Conservation (phyloP, 202 grass and related monocot genomes). For the Eragrostis tef region DNA sequence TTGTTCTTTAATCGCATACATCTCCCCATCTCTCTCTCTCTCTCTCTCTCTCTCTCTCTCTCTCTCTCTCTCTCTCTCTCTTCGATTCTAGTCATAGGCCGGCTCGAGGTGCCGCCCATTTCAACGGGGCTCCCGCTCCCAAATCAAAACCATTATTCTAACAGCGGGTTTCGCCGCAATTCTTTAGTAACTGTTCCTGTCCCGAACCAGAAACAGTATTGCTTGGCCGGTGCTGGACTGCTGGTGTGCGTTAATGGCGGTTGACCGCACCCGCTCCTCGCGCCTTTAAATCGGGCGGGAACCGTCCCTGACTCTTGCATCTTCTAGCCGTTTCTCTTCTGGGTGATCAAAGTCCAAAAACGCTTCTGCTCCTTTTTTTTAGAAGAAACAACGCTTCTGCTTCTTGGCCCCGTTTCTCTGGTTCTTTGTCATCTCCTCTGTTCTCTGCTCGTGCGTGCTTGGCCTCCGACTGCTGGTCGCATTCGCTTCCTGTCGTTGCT, state of each 20-base stretch:
- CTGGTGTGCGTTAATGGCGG: constrained; percentile 53
- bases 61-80: background rate
- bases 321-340: background rate
- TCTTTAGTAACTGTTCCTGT: constrained; percentile 3
- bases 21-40: background rate
- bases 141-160: constrained; percentile 38
- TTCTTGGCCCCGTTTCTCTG: background rate
- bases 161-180: background rate
- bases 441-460: background rate
- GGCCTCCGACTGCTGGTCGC: background rate
- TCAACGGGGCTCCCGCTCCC: constrained; percentile 33
- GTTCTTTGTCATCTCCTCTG: background rate
- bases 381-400: background rate
- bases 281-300: constrained; percentile 52
- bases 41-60: background rate
- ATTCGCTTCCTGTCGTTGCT: background rate
- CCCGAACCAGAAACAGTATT: constrained; percentile 14
- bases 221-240: constrained; percentile 38
- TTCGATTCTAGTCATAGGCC: constrained; percentile 49
- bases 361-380: background rate
- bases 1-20: background rate
- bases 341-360: background rate
- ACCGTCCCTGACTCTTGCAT: background rate
- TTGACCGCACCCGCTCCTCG: constrained; percentile 29
- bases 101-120: constrained; percentile 56